Conservation (phyloP, 352 stramenopile genomes). For the Phytopythium delawarense region DNA sequence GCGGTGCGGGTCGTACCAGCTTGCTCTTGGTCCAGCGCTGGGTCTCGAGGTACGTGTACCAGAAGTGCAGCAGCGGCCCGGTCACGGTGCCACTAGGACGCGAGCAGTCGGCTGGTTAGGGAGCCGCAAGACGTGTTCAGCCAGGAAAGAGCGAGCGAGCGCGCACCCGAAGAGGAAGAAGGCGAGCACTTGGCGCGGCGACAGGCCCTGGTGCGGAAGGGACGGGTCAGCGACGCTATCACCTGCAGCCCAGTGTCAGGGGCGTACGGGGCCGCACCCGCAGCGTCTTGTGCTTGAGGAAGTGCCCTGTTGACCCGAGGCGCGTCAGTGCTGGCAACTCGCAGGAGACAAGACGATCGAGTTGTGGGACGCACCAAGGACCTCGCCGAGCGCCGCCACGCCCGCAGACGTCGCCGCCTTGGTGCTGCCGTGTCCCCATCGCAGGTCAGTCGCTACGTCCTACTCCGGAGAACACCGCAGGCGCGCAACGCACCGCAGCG, state of each 20-base stretch:
- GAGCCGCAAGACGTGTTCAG: not conserved
- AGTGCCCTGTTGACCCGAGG: conserved; percentile 32
- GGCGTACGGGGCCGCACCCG: conserved; percentile 20
- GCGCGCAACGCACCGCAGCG: conserved; percentile 32
- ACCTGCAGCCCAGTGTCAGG: not conserved
- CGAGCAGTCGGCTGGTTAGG: not conserved
- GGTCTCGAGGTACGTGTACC: conserved; percentile 66
- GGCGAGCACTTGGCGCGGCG: conserved; percentile 55
- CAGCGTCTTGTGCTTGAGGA: conserved; percentile 67
- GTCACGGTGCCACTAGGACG: conserved; percentile 41
- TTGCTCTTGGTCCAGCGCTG: conserved; percentile 61
- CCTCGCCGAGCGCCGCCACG: conserved; percentile 61
- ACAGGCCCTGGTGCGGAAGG: conserved; percentile 34
- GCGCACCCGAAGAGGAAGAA: conserved; percentile 70
- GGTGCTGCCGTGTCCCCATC: conserved; percentile 29
- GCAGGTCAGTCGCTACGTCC: not conserved
- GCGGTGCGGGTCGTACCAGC: conserved; percentile 28
- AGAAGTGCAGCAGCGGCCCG: conserved; percentile 59
- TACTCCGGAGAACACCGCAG: not conserved
- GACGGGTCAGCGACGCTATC: not conserved
- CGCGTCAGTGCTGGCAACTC: not conserved
- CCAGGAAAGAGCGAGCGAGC: not conserved
- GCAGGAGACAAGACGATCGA: not conserved
- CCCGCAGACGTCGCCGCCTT: conserved; percentile 61
- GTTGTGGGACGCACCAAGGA: conserved; percentile 35